Conservation (phyloP, 371 early-diverging fungal species). For the Mortierella sp. region DNA sequence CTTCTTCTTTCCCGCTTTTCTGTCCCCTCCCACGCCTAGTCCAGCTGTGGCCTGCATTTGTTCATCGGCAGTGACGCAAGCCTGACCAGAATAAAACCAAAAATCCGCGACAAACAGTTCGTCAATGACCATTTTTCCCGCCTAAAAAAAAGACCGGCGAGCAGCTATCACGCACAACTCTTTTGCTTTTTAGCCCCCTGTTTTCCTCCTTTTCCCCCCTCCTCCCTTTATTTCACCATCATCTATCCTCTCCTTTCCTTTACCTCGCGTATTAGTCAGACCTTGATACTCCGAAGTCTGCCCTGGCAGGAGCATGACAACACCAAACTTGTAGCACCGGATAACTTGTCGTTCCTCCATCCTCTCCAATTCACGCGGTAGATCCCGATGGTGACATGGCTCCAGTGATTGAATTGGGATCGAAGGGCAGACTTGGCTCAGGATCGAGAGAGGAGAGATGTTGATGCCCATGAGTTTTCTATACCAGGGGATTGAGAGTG, state of each 20-base stretch:
- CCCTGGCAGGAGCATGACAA: conserved; percentile 43
- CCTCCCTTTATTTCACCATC: neutral
- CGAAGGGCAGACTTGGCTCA: conserved; percentile 33
- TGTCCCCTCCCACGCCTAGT: neutral
- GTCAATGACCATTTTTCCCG: neutral
- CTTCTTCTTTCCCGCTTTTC: neutral
- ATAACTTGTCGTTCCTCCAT: conserved; percentile 57
- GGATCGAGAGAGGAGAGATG: conserved; percentile 13
- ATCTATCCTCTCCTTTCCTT: neutral
- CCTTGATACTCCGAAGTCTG: conserved; percentile 47
- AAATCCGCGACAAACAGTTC: neutral
- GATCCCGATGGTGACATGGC: conserved; percentile 32
- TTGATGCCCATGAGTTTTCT: conserved; percentile 18
- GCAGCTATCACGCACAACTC: neutral
- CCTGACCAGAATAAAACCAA: neutral
- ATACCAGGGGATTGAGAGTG: conserved; percentile 32
- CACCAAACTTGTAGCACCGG: conserved; percentile 51
- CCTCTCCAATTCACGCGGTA: conserved; percentile 28
- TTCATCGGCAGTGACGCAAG: neutral
- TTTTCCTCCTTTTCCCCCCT: neutral
- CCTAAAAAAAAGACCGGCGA: neutral
- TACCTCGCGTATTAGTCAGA: conserved; percentile 43
- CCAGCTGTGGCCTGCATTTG: neutral
- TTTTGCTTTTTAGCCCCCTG: neutral
- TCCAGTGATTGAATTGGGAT: conserved; percentile 28